Base-by-base conservation (phyloP, 106 monocot genomes). In the Dioscorea dumetorum region DNA sequence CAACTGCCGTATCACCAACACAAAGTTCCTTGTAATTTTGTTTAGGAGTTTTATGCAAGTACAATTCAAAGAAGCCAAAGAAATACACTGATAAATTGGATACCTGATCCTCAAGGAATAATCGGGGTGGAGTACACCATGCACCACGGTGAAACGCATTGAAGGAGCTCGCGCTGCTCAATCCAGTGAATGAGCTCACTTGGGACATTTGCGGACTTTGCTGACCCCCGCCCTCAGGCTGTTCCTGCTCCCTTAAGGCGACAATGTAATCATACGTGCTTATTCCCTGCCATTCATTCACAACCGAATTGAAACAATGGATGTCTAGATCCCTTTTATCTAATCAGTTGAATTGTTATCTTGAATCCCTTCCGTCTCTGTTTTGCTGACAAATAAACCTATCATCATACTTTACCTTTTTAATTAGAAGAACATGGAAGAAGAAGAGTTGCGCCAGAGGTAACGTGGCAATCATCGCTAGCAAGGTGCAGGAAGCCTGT, bases 211-310 rank as follows among this genome's bases (percentile, higher is more conserved):
- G 89, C 32, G 89, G 92, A 76, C 97, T 97, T 71, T 88, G 97
- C 32, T 82, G 92, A 14, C 78, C 70, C n/a, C 67, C 82, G 49
- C 62, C 67, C 19, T 67, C 91, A 63, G 80, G 76, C 67, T 82
- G 80, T 31, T 88, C 82, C 60, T 85, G 88, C 69, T 88, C 91
- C 70, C 92, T 86, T 69, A 97, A 68, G 60, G 97, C 97, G 62
- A 97, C 81, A 58, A 97, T 89, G 70, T 92, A 97, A 58, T 97
- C 97, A 59, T 97, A 97, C 16, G 97, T 97, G 75, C 86, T 97
- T 41, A 97, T 85, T 34, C 97, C 97, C 97, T 97, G 77, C 23
- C 17, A 69, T 32, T 15, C 35, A 31, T 48, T 41, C 41, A 41
- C 41, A 41, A 41, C 10, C 41, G 41, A 41, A 41, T 41, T 41